Conservation (phyloP, 2,329 filamentous ascomycete species). For the Elsinoe fawcettii region DNA sequence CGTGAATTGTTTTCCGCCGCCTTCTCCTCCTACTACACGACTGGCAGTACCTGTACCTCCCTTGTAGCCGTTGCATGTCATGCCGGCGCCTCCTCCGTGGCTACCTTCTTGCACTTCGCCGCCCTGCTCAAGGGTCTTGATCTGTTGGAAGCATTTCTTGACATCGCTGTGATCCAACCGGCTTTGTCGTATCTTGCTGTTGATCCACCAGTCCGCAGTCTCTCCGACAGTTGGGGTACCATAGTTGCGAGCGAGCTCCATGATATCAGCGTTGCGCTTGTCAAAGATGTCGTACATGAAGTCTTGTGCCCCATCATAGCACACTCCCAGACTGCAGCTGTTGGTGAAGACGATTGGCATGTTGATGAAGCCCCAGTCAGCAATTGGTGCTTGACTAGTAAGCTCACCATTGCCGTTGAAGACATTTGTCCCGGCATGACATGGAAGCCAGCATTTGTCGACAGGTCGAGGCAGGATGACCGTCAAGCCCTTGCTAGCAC, state of each 20-base stretch:
- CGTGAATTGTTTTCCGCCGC: conserved; percentile 42
- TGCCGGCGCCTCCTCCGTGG: conserved; percentile 59
- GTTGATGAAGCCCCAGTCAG: conserved; percentile 52
- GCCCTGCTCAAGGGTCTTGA: conserved; percentile 55
- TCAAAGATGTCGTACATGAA: conserved; percentile 41
- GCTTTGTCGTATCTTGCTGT: conserved; percentile 18
- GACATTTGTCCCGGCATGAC: conserved; percentile 43
- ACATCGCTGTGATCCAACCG: conserved; percentile 41
- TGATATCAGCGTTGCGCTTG: conserved; percentile 25
- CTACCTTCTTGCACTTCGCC: conserved; percentile 57
- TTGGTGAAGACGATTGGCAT: conserved; percentile 56
- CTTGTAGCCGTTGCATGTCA: conserved; percentile 60
- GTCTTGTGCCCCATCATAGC: conserved; percentile 53
- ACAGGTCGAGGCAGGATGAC: conserved; percentile 36
- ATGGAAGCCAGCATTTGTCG: conserved; percentile 35
- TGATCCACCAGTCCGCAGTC: conserved; percentile 23
- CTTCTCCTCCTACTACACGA: conserved; percentile 42
- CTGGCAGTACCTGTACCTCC: conserved; percentile 58
- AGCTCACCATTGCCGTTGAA: conserved; percentile 60
- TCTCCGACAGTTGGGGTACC: conserved; percentile 23
- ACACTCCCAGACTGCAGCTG: conserved; percentile 50
- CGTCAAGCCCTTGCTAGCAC: conserved; percentile 37
- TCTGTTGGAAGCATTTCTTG: conserved; percentile 57
- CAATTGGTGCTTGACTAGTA: conserved; percentile 54
- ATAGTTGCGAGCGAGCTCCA: conserved; percentile 19